Base-by-base conservation (phyloP, 371 early-diverging fungal species). In the Saksenaea oblongispora region DNA sequence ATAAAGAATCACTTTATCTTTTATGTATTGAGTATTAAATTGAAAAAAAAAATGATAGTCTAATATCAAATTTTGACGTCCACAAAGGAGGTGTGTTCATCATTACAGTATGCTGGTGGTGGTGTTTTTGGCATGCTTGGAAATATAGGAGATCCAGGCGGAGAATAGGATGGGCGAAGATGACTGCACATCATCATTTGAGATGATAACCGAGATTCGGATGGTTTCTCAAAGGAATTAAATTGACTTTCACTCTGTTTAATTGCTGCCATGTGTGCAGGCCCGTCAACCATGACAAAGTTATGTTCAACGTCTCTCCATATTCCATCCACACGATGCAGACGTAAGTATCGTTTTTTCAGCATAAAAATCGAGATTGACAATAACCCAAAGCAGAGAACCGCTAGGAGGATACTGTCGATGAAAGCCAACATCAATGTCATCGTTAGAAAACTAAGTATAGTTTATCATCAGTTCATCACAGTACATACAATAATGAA, bases 221-320 rank as follows among this genome's bases (percentile, higher is more conserved):
- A 15, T 22, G 47, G 22, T 47, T 10, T 47, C 5, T 47, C 47
- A 22, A 47, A 47, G 4, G 47, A 47, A 22, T 22, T 47, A 4
- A 18, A 8, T 10, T 47, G 47, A 22, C 64, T 61, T 34, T 67
- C 64, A 31, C 61, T 70, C 39, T 67, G 56, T 37, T 66, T 66
- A 13, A 70, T 57, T 15, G 63, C 64, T 22, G 54, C 54, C 71
- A 71, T 67, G 27, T 71, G 64, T 41, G 67, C 71, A 31, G 71
- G 64, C n/a, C 64, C 64, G 44, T 64, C 64, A 26, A 71, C 36
- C 47, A 71, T 71, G 7, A 71, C 58, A 56, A 71, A 71, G 17
- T 71, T 59, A 34, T 51, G 59, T 41, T 65, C 65, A n/a, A 59
- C 59, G 14, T 65, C 65, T 34, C 27, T 35, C 55, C 59, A 59